Percentiles rank a stretch among this genome's conserved stretches.
Conservation (phyloP, 163 green algal species). For the Scenedesmus sp. region DNA sequence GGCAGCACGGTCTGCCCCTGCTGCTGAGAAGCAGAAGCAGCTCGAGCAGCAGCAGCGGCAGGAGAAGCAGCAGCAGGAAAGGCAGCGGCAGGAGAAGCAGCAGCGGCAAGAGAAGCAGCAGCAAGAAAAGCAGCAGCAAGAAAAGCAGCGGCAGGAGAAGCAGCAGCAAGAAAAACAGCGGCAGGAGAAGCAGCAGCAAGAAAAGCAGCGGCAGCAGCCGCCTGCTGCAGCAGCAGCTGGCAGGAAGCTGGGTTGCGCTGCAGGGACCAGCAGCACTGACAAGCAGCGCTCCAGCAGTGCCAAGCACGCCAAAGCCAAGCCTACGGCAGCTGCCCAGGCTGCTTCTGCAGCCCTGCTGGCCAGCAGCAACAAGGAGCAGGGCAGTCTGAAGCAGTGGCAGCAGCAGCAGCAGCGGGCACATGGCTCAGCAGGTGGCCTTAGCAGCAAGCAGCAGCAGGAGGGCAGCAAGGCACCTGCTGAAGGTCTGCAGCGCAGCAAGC, state of each 20-base stretch:
- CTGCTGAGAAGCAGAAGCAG: neutral
- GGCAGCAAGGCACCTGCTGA: neutral
- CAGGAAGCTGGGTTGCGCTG: neutral
- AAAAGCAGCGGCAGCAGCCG: no score
- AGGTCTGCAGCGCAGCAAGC: neutral
- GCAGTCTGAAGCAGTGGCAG: neutral
- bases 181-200: neutral
- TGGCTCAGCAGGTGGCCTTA: neutral
- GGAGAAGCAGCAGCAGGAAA: neutral
- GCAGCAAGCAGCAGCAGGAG: neutral
- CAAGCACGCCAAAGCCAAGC: neutral
- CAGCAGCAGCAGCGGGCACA: neutral
- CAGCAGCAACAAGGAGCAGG: neutral
- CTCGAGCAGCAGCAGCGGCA: neutral
- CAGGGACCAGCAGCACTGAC: neutral
- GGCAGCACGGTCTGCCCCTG: neutral
- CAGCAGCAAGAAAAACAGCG: neutral
- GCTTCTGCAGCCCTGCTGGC: neutral
- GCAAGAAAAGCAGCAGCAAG: neutral
- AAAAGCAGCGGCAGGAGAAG: neutral
- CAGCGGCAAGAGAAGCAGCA: neutral
- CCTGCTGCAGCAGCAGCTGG: neutral
- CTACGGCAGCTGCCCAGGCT: neutral
- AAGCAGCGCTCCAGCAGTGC: neutral
- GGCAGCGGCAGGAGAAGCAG: neutral